A percentile compares a stretch with the other conserved stretches of the same genome.
Conservation (phyloP, 305 asterid genomes). For the Rubia peregrina region DNA sequence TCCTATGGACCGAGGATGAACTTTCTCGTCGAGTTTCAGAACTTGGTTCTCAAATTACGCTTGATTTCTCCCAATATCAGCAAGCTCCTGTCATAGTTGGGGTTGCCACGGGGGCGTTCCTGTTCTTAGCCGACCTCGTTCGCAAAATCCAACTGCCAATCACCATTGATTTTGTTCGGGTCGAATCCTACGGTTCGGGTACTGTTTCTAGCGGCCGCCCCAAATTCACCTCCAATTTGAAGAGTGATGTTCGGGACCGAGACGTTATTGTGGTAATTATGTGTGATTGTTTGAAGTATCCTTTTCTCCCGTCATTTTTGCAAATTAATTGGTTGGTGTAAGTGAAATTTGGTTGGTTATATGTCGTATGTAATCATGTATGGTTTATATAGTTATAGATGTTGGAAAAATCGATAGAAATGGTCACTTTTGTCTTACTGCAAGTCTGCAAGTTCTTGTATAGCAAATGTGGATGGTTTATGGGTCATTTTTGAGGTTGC, state of each 20-base stretch:
- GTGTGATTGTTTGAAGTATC: neutral
- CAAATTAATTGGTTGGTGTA: neutral
- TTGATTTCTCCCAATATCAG: conserved; percentile 28
- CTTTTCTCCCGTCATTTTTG: neutral
- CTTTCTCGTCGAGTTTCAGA: conserved; percentile 48
- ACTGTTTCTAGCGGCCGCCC: conserved; percentile 70
- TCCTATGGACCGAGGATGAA: conserved; percentile 50
- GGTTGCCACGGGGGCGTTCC: conserved; percentile 83
- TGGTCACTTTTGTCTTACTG: neutral
- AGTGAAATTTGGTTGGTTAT: neutral
- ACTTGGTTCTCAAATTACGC: conserved; percentile 53
- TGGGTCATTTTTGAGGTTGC: neutral
- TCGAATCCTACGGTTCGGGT: conserved; percentile 69
- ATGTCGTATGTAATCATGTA: neutral
- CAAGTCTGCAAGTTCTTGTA: neutral
- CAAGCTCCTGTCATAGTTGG: conserved; percentile 60
- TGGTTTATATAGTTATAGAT: neutral
- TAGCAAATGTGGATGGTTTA: neutral
- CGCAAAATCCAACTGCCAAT: conserved; percentile 56
- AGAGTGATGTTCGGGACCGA: conserved; percentile 56
- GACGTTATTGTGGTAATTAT: conserved; percentile 65
- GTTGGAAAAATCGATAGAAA: neutral
- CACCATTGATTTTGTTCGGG: conserved; percentile 64
- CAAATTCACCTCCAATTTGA: conserved; percentile 55
- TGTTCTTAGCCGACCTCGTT: conserved; percentile 81